Percentiles rank a stretch among this genome's conserved stretches.
phyloP scores from a whole-genome alignment of 495 filamentous ascomycete species.

The Penicillium bovifimosum region DNA sequence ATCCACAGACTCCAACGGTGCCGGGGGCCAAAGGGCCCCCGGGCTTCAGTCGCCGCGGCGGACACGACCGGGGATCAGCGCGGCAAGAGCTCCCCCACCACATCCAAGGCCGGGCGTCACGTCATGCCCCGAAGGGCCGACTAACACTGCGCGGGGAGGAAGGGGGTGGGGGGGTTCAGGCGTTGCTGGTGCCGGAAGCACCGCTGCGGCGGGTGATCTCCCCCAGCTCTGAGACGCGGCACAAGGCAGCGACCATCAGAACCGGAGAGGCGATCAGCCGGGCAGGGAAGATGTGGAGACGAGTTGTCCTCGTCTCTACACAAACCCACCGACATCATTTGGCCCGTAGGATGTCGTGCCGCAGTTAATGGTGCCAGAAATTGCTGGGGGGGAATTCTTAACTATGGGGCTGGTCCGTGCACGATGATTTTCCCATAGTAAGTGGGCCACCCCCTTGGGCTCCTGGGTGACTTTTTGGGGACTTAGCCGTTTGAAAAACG shows the following conservation, averaged over 20 bases:
- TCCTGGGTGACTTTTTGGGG: not conserved
- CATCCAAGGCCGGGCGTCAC: not conserved
- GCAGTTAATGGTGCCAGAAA: constrained; percentile 1
- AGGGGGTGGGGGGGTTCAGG: not conserved
- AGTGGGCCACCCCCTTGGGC: not conserved
- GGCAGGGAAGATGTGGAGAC: constrained; percentile 3
- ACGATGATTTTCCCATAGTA: not conserved
- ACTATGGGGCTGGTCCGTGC: constrained; percentile 12
- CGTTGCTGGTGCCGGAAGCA: not conserved
- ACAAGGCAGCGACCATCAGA: not conserved
- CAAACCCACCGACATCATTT: constrained; percentile 17
- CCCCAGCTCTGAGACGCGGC: not conserved
- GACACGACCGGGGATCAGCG: not conserved
- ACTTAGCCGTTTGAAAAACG: not conserved
- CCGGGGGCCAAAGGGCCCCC: constrained; percentile 14
- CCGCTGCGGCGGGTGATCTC: not conserved
- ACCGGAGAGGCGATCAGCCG: constrained; percentile 4
- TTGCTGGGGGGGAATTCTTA: constrained; percentile 4
- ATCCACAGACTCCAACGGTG: constrained; percentile 48
- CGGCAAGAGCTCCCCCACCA: not conserved
- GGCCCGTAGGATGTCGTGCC: not conserved
- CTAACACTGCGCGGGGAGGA: not conserved
- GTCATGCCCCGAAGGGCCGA: not conserved
- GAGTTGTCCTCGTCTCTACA: constrained; percentile 10
- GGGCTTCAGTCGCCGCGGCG: constrained; percentile 18